Conservation (phyloP, 177 flowering plant genomes). For the Vitis hybrid region DNA sequence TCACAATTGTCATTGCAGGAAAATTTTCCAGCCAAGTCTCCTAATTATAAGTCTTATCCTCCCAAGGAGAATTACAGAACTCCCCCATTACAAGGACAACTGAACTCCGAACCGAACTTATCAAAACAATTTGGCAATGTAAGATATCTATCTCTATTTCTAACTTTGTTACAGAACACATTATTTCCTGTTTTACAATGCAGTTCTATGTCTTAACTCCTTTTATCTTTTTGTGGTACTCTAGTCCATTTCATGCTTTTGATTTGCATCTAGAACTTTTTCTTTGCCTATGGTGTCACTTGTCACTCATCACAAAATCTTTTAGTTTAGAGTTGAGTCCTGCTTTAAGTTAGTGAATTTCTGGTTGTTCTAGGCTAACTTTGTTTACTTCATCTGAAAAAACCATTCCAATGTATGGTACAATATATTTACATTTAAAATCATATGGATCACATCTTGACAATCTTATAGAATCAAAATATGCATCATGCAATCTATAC, state of each 20-base stretch:
- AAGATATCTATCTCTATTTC: conserved; percentile 14
- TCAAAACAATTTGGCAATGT: conserved; percentile 70
- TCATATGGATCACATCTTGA: too few species aligned
- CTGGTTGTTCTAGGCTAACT: too few species aligned
- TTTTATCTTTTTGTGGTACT: neutral
- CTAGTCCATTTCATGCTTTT: neutral
- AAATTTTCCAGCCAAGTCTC: conserved; percentile 28
- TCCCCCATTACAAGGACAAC: conserved; percentile 18
- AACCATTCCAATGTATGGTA: too few species aligned
- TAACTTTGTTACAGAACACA: neutral
- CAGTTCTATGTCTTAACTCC: neutral
- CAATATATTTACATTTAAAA: too few species aligned
- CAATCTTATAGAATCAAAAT: too few species aligned
- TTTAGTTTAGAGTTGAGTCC: too few species aligned
- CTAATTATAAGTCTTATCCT: conserved; percentile 19
- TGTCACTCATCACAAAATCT: too few species aligned
- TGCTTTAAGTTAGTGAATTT: too few species aligned
- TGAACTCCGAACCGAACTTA: conserved; percentile 40
- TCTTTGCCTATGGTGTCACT: neutral
- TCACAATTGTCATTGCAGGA: conserved; percentile 29
- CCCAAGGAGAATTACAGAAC: conserved; percentile 25
- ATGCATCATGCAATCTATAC: too few species aligned
- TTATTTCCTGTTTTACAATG: neutral
- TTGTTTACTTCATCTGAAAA: too few species aligned
- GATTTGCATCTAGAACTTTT: neutral